Evolutionary conservation across 192 early-diverging fungal species (phyloP), one percentile per base, ranked within the genome.

Genomic region (Coemansia sp.): DNA sequence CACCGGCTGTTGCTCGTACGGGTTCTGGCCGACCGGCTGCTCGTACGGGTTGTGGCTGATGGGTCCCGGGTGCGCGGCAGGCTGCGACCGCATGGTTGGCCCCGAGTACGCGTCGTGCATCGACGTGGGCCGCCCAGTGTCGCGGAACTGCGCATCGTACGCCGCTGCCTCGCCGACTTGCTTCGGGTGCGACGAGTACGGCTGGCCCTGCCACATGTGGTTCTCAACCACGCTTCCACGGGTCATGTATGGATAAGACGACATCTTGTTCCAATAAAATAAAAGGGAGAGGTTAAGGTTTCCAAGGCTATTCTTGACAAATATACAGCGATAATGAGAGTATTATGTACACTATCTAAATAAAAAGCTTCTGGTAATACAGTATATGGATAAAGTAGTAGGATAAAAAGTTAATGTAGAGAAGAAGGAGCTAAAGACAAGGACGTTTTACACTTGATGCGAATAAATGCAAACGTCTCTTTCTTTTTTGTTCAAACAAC

Each of bases 91-190:
- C 58, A 60, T 60, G 14, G 33, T 50, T 27, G 45, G 31, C 23
- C 30, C 46, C 27, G 58, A 29, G n/a, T 56, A 43, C 24, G 5
- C 11, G 9, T 7, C 52, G 52, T 38, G 31, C 38, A 25, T 33
- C 6, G 38, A 25, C 25, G 25, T 18, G 0, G 22, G 33, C 11
- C 27, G 47, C 0, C 18, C 35, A 7, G 32, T 3, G 4, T 60
- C 38, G 14, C 33, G 21, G 22, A 60, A 60, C 35, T 60, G 58
- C 49, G 47, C 58, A 32, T 60, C 58, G 21, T 60, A 60, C n/a
- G 48, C 9, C 9, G 58, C 58, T 3, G 58, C 58, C 46, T 60
- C 58, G 32, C 58, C 58, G n/a, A 28, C 19, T 6, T 27, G 24
- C 35, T 42, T 16, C 5, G 21, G 2, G 5, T 50, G 35, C 25